A percentile compares a stretch with the other conserved stretches of the same genome.
Evolutionary conservation across 1,284 basidiomycete genomes (phyloP).

Genomic region (Crucibulum parvulum): DNA sequence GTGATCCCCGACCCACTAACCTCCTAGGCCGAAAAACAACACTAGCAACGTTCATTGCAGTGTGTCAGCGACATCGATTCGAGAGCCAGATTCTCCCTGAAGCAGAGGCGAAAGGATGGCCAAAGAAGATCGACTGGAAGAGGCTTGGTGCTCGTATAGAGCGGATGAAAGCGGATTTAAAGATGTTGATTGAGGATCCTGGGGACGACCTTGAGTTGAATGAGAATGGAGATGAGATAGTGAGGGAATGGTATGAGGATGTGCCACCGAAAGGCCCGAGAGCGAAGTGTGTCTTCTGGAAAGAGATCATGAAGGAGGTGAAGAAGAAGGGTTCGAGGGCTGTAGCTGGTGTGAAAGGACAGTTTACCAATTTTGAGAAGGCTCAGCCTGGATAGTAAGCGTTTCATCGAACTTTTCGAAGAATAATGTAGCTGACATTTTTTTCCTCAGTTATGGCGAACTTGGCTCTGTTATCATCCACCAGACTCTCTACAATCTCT

Average conservation of each 20-base stretch:
- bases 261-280: conserved; percentile 41
- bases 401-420: conserved; percentile 1
- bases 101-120: conserved; percentile 76
- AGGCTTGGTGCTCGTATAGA: conserved; percentile 58
- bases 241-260: conserved; percentile 18
- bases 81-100: conserved; percentile 74
- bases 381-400: conserved; percentile 85
- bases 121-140: conserved; percentile 70
- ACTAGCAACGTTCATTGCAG: conserved; percentile 62
- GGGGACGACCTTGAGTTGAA: conserved; percentile 31
- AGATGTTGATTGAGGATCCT: conserved; percentile 55
- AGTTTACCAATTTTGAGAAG: conserved; percentile 79
- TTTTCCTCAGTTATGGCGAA: conserved; percentile 72
- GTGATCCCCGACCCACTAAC: conserved; percentile 73
- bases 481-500: conserved; percentile 76
- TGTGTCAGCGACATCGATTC: conserved; percentile 80
- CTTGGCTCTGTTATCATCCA: conserved; percentile 79
- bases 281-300: conserved; percentile 69
- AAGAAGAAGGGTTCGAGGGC: conserved; percentile 66
- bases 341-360: conserved; percentile 70
- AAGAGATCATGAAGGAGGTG: conserved; percentile 64
- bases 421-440: conserved; percentile 3
- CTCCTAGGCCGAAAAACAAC: conserved; percentile 71
- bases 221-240: conserved; percentile 23
- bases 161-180: conserved; percentile 51